Evolutionary conservation across 2,329 filamentous ascomycete genomes (phyloP), one percentile per base, ranked within the genome.

Genomic region (Fusarium transvaalense): DNA sequence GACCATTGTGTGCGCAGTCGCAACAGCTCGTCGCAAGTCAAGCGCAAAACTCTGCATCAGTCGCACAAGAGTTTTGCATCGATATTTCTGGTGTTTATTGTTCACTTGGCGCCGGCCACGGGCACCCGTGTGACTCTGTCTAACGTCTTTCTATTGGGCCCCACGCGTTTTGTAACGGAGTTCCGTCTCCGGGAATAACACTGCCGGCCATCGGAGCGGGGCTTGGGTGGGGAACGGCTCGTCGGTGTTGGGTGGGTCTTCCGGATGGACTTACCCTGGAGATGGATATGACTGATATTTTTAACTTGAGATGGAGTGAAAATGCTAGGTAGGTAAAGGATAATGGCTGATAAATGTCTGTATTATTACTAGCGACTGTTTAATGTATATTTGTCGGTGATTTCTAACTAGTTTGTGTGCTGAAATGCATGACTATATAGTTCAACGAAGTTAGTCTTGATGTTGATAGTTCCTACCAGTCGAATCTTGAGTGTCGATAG

Each of bases 171-270:
- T 37, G 29, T 5, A 29, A 47, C 52, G 57, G 64, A 54, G 52
- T 42, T 68, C 64, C 64, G 59, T 48, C 64, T 47, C 64, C 66
- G 56, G 57, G 13, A 31, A 45, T 43, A 38, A 48, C 17, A 15
- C 9, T 50, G 47, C 70, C 70, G 71, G 70, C 65, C 59, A 63
- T 73, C 71, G 70, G 71, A 68, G 71, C 56, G 70, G 60, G 63
- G 54, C 14, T 43, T 34, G 10, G 25, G 25, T 39, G 47, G 38
- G 6, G 38, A 25, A 46, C 59, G 50, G 60, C 19, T 57, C 43
- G 27, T 63, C 60, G 60, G 60, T 10, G 58, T n/a, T 43, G 3
- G 23, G 60, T 63, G 50, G 57, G 51, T 39, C 27, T 15, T 21
- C 15, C 39, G 31, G 25, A 3, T 47, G 13, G 25, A 39, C 47